Evolutionary conservation across 1,139 yeast genomes (phyloP).

Genomic region (Lodderomyces elongisporus): DNA sequence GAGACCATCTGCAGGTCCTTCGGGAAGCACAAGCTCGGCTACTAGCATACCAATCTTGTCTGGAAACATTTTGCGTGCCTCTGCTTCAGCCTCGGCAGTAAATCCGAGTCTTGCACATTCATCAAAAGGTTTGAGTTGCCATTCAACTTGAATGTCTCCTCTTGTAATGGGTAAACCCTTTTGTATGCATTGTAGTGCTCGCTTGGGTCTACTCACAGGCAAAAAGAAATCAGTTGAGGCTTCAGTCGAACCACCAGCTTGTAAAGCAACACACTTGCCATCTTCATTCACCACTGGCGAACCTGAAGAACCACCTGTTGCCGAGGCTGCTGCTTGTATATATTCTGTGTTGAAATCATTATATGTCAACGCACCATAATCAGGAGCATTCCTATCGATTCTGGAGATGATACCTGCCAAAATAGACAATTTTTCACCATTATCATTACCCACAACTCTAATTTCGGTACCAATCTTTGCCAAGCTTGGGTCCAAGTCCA

Average conservation of each 20-base stretch:
- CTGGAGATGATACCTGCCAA: conserved; percentile 86
- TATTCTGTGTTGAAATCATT: conserved; percentile 95
- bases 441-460: conserved; percentile 93
- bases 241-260: conserved; percentile 90
- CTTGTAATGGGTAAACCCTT: conserved; percentile 53
- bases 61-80: conserved; percentile 67
- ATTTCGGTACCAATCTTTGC: conserved; percentile 90
- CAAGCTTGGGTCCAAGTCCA: conserved; percentile 70
- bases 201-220: conserved; percentile 75
- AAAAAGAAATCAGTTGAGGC: conserved; percentile 91
- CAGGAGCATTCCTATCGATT: conserved; percentile 91
- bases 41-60: conserved; percentile 76
- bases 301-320: conserved; percentile 94
- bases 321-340: conserved; percentile 94
- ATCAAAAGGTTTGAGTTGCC: conserved; percentile 83
- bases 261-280: conserved; percentile 85
- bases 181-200: conserved; percentile 78
- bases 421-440: conserved; percentile 89
- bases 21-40: conserved; percentile 77
- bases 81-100: conserved; percentile 66
- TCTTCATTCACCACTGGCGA: conserved; percentile 89
- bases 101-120: conserved; percentile 87
- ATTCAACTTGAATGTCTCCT: conserved; percentile 86
- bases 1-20: conserved; percentile 76
- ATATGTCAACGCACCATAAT: conserved; percentile 83